Conservation (phyloP, 164 flowering plant genomes). For the Brasenia schreberi region DNA sequence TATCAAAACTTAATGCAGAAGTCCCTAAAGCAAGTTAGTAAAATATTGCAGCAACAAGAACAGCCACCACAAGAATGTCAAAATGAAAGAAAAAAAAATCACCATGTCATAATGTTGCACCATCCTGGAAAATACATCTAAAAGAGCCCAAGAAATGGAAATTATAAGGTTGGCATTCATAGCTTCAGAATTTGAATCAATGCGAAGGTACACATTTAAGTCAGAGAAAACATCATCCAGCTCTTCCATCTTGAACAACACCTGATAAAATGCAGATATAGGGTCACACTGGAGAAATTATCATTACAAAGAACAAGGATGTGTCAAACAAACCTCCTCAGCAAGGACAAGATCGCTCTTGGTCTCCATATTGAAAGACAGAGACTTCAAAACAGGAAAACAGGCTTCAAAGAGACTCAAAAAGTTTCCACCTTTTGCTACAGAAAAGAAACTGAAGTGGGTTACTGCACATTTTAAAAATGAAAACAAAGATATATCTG, state of each 20-base stretch:
- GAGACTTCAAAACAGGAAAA: slow-evolving; percentile 38
- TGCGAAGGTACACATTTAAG: slow-evolving; percentile 26
- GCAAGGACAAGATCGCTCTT: slow-evolving; percentile 10
- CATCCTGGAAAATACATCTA: slow-evolving; percentile 4
- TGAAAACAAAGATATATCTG: too few species aligned
- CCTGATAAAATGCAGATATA: neutral
- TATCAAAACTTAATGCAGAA: neutral
- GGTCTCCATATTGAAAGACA: slow-evolving; percentile 36
- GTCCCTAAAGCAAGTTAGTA: neutral
- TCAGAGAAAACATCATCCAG: slow-evolving; percentile 24
- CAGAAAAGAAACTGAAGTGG: too few species aligned
- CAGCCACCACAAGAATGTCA: neutral
- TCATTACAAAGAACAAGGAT: neutral
- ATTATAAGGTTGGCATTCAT: slow-evolving; percentile 37
- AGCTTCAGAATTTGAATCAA: slow-evolving; percentile 19
- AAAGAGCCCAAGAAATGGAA: slow-evolving; percentile 48
- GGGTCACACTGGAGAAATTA: neutral
- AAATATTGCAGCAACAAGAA: neutral
- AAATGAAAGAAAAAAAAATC: neutral
- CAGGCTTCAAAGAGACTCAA: slow-evolving; percentile 28
- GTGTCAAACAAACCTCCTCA: slow-evolving; percentile 32
- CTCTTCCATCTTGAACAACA: slow-evolving; percentile 35
- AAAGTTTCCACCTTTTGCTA: slow-evolving; percentile 20
- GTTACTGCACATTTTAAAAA: too few species aligned
- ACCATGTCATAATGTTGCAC: neutral